Evolutionary conservation across 1,139 yeast genomes (phyloP), one percentile per base, ranked within the genome.

Genomic region (Spathaspora sp.): DNA sequence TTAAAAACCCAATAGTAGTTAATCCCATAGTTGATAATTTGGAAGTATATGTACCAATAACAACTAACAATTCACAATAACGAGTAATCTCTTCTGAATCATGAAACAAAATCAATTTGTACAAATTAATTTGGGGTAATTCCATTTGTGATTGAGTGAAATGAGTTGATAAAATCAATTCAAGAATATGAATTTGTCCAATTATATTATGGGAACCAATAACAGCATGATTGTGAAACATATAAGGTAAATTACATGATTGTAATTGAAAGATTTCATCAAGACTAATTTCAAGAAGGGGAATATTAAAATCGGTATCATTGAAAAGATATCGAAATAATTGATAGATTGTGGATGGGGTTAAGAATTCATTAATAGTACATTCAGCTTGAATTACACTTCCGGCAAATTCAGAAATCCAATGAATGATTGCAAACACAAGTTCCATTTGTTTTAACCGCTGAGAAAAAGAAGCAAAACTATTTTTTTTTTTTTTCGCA

Each of bases 321-420:
- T 53, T 43, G 7, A 61, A 43, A 10, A 61, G 39, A 2, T 56
- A 27, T 13, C 33, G 31, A 17, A 57, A 54, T 6, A 61, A 11
- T 18, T 49, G 38, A 45, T 39, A 54, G 25, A 64, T 43, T 1
- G 41, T 49, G 2, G 15, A 16, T 6, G 66, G 64, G 27, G 51
- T 53, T 39, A 27, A 56, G 43, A 36, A 44, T n/a, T 56, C 59
- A 3, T 47, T 24, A 4, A 53, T 42, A 1, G 47, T 37, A 2
- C 55, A 42, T 8, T 43, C 47, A 1, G 52, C 34, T 1, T 39
- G 8, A 2, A 61, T 29, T 1, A 66, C 63, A 18, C 58, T 54
- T 10, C 46, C 45, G 2, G 65, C 64, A 33, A 65, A 57, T 41
- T 57, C 60, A 1, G 61, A 55, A 4, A 65, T 49, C 69, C 69